phyloP scores from a whole-genome alignment of 2,329 filamentous ascomycete species.

The Tolypocladium ophioglossoides region DNA sequence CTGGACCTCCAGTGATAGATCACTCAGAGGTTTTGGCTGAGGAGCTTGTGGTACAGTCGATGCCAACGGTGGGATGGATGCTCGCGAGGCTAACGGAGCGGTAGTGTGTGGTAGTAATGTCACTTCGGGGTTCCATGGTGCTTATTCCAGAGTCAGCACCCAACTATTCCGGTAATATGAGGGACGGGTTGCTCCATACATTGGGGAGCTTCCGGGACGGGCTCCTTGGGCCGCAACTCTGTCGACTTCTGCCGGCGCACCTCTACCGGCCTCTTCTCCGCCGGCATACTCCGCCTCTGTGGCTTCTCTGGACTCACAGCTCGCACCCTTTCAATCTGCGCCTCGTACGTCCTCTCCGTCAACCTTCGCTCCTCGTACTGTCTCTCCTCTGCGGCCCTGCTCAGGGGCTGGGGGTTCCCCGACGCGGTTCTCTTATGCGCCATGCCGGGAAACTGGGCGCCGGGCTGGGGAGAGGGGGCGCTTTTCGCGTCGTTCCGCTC shows the following conservation, averaged over 20 bases:
- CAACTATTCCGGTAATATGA: neutral
- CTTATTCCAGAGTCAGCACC: conserved; percentile 12
- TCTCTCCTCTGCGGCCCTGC: conserved; percentile 30
- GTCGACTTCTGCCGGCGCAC: conserved; percentile 28
- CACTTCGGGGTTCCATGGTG: conserved; percentile 70
- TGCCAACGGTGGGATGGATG: conserved; percentile 61
- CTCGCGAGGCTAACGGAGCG: conserved; percentile 59
- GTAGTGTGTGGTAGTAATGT: conserved; percentile 57
- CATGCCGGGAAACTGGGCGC: conserved; percentile 24
- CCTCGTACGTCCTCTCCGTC: conserved; percentile 46
- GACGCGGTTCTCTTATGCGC: conserved; percentile 49
- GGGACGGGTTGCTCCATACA: conserved; percentile 23
- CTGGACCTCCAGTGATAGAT: conserved; percentile 69
- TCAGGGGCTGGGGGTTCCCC: conserved; percentile 41
- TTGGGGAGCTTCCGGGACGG: conserved; percentile 36
- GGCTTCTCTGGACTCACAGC: conserved; percentile 49
- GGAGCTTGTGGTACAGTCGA: conserved; percentile 65
- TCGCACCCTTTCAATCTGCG: conserved; percentile 52
- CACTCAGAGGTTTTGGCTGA: conserved; percentile 54
- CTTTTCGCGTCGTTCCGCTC: conserved; percentile 26
- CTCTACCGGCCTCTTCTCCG: conserved; percentile 28
- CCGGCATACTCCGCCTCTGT: conserved; percentile 28
- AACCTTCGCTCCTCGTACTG: conserved; percentile 40
- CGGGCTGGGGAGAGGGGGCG: conserved; percentile 22
- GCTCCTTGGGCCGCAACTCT: conserved; percentile 34